A percentile compares a stretch with the other conserved stretches of the same genome.
Evolutionary conservation across 257 asterid genomes (phyloP).

Genomic region (Buddleja alternifolia): DNA sequence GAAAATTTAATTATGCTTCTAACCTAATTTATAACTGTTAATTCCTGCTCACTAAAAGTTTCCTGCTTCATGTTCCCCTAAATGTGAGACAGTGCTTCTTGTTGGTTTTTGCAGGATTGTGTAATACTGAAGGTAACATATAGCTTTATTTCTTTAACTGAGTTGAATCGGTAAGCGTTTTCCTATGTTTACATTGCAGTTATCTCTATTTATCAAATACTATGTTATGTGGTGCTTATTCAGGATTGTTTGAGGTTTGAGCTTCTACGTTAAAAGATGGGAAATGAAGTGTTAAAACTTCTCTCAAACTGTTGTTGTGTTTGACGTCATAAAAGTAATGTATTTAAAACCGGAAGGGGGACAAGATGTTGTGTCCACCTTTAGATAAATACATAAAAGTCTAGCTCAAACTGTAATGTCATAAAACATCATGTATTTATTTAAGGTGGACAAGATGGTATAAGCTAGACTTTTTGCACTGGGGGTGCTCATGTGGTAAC

Average conservation of each 20-base stretch:
- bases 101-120: slow-evolving; percentile 78
- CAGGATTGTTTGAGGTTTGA: too few species aligned
- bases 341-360: too few species aligned
- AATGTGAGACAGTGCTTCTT: slow-evolving; percentile 71
- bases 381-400: too few species aligned
- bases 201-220: not conserved
- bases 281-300: too few species aligned
- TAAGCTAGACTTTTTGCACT: too few species aligned
- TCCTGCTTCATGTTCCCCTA: slow-evolving; percentile 59
- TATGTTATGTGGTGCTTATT: not conserved
- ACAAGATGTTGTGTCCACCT: too few species aligned
- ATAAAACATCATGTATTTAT: not conserved
- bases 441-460: too few species aligned
- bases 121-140: slow-evolving; percentile 44
- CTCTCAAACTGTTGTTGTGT: too few species aligned
- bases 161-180: not conserved
- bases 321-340: too few species aligned
- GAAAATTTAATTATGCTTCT: not conserved
- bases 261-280: too few species aligned
- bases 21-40: not conserved
- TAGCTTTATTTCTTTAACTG: not conserved
- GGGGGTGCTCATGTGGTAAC: too few species aligned
- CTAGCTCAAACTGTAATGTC: not conserved
- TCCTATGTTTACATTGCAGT: not conserved
- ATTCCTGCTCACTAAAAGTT: slow-evolving; percentile 27